A percentile compares a stretch with the other conserved stretches of the same genome.
Conservation (phyloP, 176 grass and related monocot species). For the Oryza glumipatula region DNA sequence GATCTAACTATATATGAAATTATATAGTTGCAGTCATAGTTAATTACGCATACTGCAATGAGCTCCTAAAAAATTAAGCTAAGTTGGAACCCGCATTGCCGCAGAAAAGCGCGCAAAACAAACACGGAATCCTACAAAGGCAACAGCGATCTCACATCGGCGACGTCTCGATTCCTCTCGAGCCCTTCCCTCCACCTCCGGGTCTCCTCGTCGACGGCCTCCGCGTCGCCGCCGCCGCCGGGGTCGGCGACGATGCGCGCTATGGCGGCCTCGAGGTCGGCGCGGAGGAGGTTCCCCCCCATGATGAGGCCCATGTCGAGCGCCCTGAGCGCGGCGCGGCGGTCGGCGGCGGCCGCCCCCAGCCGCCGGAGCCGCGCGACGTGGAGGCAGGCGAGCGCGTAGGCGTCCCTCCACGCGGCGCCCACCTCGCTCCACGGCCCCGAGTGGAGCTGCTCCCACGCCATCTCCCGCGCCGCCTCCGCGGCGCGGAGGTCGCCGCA, state of each 20-base stretch:
- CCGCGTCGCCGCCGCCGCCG: slow-evolving; percentile 9
- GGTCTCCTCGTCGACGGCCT: slow-evolving; percentile 15
- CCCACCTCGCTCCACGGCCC: slow-evolving; percentile 82
- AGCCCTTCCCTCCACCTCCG: slow-evolving; percentile 64
- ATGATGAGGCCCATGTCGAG: slow-evolving; percentile 98
- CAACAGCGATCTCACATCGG: slow-evolving; percentile 59
- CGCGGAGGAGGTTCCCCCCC: slow-evolving; percentile 70
- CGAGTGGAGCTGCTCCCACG: slow-evolving; percentile 96
- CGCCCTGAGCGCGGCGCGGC: slow-evolving; percentile 60
- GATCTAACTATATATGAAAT: background rate
- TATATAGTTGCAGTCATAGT: background rate
- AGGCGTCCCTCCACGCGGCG: slow-evolving; percentile 76
- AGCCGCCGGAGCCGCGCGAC: slow-evolving; percentile 65
- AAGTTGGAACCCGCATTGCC: background rate
- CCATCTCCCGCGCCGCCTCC: slow-evolving; percentile 93
- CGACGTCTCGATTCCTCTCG: slow-evolving; percentile 56
- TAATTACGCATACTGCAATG: background rate
- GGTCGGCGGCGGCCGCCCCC: background rate
- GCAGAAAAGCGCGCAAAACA: background rate
- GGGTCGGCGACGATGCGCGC: slow-evolving; percentile 43
- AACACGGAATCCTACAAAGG: slow-evolving; percentile 34
- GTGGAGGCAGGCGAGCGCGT: slow-evolving; percentile 87
- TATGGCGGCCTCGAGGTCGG: slow-evolving; percentile 59
- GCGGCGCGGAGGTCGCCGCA: slow-evolving; percentile 73
- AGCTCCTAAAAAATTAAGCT: slow-evolving; percentile 5